Percentiles rank a stretch among this genome's conserved stretches.
These are phyloP conservation scores for Ogataea trehalophila DNA, from an alignment of 805 yeast species.

Conservation along the genomic window DNA sequence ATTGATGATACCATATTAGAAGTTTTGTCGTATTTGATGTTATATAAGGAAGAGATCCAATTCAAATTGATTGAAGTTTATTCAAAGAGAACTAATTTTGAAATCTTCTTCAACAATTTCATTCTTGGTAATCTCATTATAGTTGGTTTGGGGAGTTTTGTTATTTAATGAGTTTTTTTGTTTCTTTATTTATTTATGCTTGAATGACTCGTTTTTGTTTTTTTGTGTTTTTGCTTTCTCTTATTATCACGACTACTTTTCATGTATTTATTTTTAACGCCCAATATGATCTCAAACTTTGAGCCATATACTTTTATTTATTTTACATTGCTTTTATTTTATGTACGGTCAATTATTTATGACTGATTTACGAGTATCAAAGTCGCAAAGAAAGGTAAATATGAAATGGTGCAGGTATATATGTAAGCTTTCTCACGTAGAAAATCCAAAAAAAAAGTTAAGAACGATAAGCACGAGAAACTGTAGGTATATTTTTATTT, in stretches of 20 bases:
- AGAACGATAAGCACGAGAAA: too few species aligned
- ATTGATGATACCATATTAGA: slow-evolving; percentile 27
- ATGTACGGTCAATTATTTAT: too few species aligned
- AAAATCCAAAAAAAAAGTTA: too few species aligned
- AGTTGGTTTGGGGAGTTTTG: slow-evolving; percentile 35
- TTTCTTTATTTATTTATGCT: neutral
- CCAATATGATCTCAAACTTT: neutral
- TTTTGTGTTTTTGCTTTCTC: neutral
- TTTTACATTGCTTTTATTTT: neutral
- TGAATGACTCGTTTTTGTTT: neutral
- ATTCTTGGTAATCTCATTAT: slow-evolving; percentile 32
- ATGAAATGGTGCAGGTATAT: too few species aligned
- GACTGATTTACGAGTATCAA: too few species aligned
- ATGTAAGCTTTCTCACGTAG: too few species aligned
- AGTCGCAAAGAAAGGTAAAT: too few species aligned
- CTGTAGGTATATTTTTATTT: too few species aligned
- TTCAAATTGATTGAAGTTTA: slow-evolving; percentile 25
- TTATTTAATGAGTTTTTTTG: slow-evolving; percentile 17
- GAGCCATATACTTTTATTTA: neutral
- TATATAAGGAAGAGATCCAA: slow-evolving; percentile 31
- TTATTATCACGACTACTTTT: neutral
- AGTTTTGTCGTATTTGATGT: slow-evolving; percentile 22
- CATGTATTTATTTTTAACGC: neutral
- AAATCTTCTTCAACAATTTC: slow-evolving; percentile 35
- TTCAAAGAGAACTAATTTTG: slow-evolving; percentile 29